phyloP scores from a whole-genome alignment of 2,329 filamentous ascomycete genomes.

The Fusarium robinianum region DNA sequence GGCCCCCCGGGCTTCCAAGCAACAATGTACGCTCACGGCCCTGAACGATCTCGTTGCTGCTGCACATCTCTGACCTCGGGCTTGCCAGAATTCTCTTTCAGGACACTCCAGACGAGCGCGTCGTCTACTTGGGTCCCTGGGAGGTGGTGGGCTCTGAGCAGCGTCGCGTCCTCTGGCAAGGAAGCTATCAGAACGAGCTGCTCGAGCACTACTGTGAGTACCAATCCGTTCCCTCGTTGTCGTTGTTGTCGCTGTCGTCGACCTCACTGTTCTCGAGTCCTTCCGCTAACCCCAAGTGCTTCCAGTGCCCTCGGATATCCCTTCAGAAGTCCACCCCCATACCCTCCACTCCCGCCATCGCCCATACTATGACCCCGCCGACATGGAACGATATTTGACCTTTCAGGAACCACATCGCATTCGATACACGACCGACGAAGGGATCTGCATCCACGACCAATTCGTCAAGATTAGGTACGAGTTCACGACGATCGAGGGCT shows the following conservation, averaged over 20 bases:
- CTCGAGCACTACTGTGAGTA: constrained; percentile 56
- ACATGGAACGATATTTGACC: constrained; percentile 54
- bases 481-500: constrained; percentile 54
- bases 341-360: constrained; percentile 57
- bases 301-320: constrained; percentile 51
- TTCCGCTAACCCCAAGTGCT: constrained; percentile 12
- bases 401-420: constrained; percentile 55
- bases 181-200: constrained; percentile 56
- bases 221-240: neutral
- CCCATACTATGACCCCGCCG: constrained; percentile 53
- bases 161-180: constrained; percentile 57
- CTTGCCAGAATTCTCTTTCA: constrained; percentile 53
- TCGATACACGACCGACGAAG: constrained; percentile 53
- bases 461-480: constrained; percentile 55
- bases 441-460: constrained; percentile 53
- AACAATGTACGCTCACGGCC: constrained; percentile 50
- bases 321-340: constrained; percentile 52
- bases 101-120: constrained; percentile 53
- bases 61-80: constrained; percentile 29
- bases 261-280: constrained; percentile 4
- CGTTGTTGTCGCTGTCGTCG: constrained; percentile 8
- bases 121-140: constrained; percentile 59
- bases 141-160: constrained; percentile 53
- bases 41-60: constrained; percentile 8
- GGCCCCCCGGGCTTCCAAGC: constrained; percentile 59